Evolutionary conservation across 2,329 filamentous ascomycete species (phyloP).

Genomic region (Nothophoma quercina): DNA sequence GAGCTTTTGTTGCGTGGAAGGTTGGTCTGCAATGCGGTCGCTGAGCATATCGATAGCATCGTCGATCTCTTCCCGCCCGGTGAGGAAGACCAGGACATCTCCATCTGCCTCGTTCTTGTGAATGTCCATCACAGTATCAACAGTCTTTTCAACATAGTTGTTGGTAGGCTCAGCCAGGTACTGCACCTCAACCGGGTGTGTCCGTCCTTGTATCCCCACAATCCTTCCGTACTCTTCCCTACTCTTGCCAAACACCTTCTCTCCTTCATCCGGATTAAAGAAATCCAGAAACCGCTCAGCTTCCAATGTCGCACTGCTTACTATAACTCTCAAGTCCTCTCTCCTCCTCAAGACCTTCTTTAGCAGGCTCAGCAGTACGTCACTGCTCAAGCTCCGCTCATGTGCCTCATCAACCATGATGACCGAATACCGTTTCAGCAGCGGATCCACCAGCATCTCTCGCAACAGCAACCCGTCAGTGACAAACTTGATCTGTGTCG

Average conservation of each 20-base stretch:
- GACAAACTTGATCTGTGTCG: slow-evolving; percentile 91
- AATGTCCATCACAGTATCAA: slow-evolving; percentile 86
- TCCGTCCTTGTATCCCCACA: slow-evolving; percentile 84
- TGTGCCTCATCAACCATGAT: slow-evolving; percentile 99
- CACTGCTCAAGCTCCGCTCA: slow-evolving; percentile 90
- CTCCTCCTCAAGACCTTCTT: slow-evolving; percentile 88
- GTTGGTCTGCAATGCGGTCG: slow-evolving; percentile 72
- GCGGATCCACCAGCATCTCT: slow-evolving; percentile 90
- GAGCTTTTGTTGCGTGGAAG: slow-evolving; percentile 65
- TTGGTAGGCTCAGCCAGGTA: slow-evolving; percentile 81
- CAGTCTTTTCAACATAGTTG: slow-evolving; percentile 83
- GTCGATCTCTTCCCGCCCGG: slow-evolving; percentile 93
- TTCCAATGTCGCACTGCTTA: slow-evolving; percentile 93
- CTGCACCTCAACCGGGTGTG: slow-evolving; percentile 86
- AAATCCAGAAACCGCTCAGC: slow-evolving; percentile 85
- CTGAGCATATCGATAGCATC: slow-evolving; percentile 78
- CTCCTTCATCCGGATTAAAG: slow-evolving; percentile 64
- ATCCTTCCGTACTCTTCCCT: slow-evolving; percentile 66
- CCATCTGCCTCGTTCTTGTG: slow-evolving; percentile 81
- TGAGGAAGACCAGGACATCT: slow-evolving; percentile 90
- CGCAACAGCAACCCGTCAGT: slow-evolving; percentile 91
- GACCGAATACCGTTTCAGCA: slow-evolving; percentile 89
- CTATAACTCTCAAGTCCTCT: slow-evolving; percentile 82
- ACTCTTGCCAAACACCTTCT: slow-evolving; percentile 47
- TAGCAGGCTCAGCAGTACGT: slow-evolving; percentile 85